Evolutionary conservation across 1,284 basidiomycete species (phyloP).

Genomic region (Gomphus bonarii): DNA sequence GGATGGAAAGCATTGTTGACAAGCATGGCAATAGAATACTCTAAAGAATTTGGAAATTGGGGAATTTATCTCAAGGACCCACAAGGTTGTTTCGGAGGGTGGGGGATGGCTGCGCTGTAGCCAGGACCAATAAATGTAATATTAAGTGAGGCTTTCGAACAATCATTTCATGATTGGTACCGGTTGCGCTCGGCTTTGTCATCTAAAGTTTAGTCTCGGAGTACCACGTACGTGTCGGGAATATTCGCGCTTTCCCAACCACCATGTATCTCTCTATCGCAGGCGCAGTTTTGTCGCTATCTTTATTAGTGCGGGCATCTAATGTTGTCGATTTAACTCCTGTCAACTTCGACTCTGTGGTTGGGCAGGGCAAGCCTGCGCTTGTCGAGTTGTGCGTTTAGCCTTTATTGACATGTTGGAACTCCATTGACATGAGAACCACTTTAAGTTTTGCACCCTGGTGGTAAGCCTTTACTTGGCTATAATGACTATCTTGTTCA

Average conservation of each 20-base stretch:
- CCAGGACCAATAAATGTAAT: too few relatives aligned
- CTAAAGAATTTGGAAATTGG: too few relatives aligned
- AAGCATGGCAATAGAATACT: too few relatives aligned
- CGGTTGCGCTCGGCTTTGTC: neutral
- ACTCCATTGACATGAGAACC: neutral
- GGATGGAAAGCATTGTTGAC: too few relatives aligned
- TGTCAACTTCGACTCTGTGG: constrained; percentile 63
- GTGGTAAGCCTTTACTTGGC: constrained; percentile 48
- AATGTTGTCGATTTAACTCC: constrained; percentile 74
- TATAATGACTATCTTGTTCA: neutral
- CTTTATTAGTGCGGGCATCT: constrained; percentile 52
- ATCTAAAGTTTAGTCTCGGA: neutral
- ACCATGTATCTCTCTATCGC: neutral
- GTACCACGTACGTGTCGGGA: neutral
- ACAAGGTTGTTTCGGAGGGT: too few relatives aligned
- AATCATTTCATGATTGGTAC: neutral
- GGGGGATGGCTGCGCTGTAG: too few relatives aligned
- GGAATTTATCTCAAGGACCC: too few relatives aligned
- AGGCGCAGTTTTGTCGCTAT: constrained; percentile 19
- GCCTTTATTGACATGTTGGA: neutral
- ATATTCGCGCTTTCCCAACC: neutral
- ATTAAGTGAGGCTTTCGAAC: too few relatives aligned
- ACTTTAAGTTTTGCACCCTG: constrained; percentile 64
- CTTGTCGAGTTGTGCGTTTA: constrained; percentile 82
- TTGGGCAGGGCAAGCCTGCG: constrained; percentile 73